Evolutionary conservation across 2,329 filamentous ascomycete genomes (phyloP).

Genomic region (Fusarium temperatum): DNA sequence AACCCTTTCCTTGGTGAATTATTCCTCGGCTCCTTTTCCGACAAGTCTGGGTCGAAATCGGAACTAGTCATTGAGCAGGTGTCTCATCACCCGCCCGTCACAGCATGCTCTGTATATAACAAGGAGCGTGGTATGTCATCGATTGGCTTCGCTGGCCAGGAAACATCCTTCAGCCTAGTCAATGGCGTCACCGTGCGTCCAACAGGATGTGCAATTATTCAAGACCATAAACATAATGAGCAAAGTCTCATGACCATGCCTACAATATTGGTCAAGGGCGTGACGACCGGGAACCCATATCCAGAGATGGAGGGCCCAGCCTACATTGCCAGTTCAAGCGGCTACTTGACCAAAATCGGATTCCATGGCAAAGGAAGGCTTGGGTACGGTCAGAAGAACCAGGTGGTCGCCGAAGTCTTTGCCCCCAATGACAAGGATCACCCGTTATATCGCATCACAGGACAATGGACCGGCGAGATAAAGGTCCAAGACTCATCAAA

Average conservation of each 20-base stretch:
- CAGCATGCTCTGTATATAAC: slow-evolving; percentile 45
- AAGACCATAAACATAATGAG: slow-evolving; percentile 9
- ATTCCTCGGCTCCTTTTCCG: slow-evolving; percentile 54
- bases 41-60: slow-evolving; percentile 37
- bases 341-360: slow-evolving; percentile 10
- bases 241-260: slow-evolving; percentile 18
- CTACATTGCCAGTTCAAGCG: slow-evolving; percentile 14
- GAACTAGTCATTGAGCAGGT: slow-evolving; percentile 57
- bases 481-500: background rate
- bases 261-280: slow-evolving; percentile 13
- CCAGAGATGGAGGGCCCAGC: slow-evolving; percentile 8
- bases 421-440: background rate
- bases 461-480: slow-evolving; percentile 3
- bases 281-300: slow-evolving; percentile 2
- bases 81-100: slow-evolving; percentile 62
- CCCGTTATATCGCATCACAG: background rate
- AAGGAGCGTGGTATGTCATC: slow-evolving; percentile 17
- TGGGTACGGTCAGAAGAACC: slow-evolving; percentile 12
- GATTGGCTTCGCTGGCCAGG: slow-evolving; percentile 2
- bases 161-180: slow-evolving; percentile 15
- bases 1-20: slow-evolving; percentile 63
- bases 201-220: slow-evolving; percentile 12
- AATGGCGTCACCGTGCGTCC: slow-evolving; percentile 10
- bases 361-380: slow-evolving; percentile 8
- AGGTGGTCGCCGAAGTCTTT: slow-evolving; percentile 7